These are phyloP conservation scores for Mediolabrus comicus DNA, from an alignment of 108 stramenopile species.

Conservation along the genomic window DNA sequence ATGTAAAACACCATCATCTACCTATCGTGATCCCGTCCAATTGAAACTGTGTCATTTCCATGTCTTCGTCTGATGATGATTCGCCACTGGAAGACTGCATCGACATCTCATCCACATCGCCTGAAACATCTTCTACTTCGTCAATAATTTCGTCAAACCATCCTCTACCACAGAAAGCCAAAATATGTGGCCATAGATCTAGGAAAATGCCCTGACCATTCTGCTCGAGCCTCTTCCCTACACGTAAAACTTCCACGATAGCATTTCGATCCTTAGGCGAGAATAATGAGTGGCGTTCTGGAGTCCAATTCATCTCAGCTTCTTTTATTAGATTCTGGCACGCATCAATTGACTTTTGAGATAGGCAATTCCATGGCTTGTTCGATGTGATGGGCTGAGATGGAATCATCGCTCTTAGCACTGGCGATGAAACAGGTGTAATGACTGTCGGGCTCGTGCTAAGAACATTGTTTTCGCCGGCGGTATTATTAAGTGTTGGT, in stretches of 20 bases:
- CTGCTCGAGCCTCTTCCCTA: slow-evolving; percentile 82
- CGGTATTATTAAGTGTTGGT: not conserved
- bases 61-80: slow-evolving; percentile 27
- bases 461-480: slow-evolving; percentile 4
- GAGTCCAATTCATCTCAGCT: slow-evolving; percentile 79
- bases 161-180: slow-evolving; percentile 82
- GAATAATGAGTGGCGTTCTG: slow-evolving; percentile 72
- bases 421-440: slow-evolving; percentile 80
- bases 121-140: not conserved
- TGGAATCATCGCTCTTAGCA: slow-evolving; percentile 79
- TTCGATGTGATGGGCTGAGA: slow-evolving; percentile 71
- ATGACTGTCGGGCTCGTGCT: slow-evolving; percentile 10
- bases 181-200: slow-evolving; percentile 77
- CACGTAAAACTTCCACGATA: slow-evolving; percentile 70
- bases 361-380: slow-evolving; percentile 90
- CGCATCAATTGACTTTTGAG: slow-evolving; percentile 79
- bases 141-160: slow-evolving; percentile 68
- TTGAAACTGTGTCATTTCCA: slow-evolving; percentile 43
- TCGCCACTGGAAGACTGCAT: slow-evolving; percentile 14
- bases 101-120: slow-evolving; percentile 15
- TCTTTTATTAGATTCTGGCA: slow-evolving; percentile 69
- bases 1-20: not conserved
- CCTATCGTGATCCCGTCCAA: slow-evolving; percentile 25
- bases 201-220: slow-evolving; percentile 66
- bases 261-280: slow-evolving; percentile 74